Conservation (phyloP, 805 yeast genomes). For the Lipomyces anomalus region DNA sequence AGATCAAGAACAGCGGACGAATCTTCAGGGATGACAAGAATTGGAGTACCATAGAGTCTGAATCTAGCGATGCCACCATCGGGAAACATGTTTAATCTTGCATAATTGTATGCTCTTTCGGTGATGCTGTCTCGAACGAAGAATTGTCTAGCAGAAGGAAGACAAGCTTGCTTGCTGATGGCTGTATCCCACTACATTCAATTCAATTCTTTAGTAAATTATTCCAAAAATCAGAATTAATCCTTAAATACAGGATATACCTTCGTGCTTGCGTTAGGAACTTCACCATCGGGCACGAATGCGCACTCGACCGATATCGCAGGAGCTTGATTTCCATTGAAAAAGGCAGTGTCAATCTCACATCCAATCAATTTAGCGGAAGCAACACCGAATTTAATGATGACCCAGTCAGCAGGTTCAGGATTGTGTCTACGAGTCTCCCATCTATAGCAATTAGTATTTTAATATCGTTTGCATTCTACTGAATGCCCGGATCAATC, state of each 20-base stretch:
- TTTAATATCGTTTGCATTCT: no score
- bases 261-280: slow-evolving; percentile 31
- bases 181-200: slow-evolving; percentile 59
- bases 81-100: slow-evolving; percentile 86
- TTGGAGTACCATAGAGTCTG: slow-evolving; percentile 78
- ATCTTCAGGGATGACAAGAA: slow-evolving; percentile 59
- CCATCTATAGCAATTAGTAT: slow-evolving; percentile 61
- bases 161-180: slow-evolving; percentile 70
- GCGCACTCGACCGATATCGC: slow-evolving; percentile 68
- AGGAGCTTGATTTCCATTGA: slow-evolving; percentile 95
- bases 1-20: slow-evolving; percentile 50
- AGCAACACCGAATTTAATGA: slow-evolving; percentile 75
- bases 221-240: no score
- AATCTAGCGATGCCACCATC: slow-evolving; percentile 98
- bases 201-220: neutral
- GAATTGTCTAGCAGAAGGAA: slow-evolving; percentile 83
- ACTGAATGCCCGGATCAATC: no score
- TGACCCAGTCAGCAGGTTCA: slow-evolving; percentile 81
- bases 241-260: neutral
- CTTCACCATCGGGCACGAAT: slow-evolving; percentile 32
- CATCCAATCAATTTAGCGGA: slow-evolving; percentile 73
- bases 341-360: slow-evolving; percentile 89
- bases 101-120: slow-evolving; percentile 63
- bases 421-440: slow-evolving; percentile 92
- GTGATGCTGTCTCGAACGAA: slow-evolving; percentile 60